These are phyloP conservation scores for Sphaceloma murrayae DNA, from an alignment of 2,329 filamentous ascomycete genomes.

Conservation along the genomic window DNA sequence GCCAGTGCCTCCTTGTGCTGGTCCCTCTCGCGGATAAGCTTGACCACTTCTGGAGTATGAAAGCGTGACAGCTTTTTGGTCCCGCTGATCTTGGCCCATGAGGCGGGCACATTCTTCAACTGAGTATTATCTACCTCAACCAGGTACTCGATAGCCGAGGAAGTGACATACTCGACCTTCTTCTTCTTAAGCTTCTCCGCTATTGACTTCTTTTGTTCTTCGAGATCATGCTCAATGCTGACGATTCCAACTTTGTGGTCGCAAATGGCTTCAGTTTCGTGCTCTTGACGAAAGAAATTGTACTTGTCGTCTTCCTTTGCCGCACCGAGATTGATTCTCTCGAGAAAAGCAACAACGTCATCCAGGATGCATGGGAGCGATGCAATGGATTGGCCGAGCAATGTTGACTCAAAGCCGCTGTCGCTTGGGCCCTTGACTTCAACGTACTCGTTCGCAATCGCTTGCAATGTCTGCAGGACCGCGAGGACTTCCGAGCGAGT, in stretches of 20 bases:
- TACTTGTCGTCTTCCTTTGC: slow-evolving; percentile 88
- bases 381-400: slow-evolving; percentile 62
- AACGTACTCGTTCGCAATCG: slow-evolving; percentile 66
- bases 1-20: slow-evolving; percentile 90
- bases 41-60: slow-evolving; percentile 83
- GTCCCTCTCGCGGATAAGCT: slow-evolving; percentile 75
- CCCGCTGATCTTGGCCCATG: slow-evolving; percentile 88
- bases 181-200: slow-evolving; percentile 62
- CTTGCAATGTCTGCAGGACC: slow-evolving; percentile 76
- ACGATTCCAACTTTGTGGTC: slow-evolving; percentile 88
- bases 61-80: slow-evolving; percentile 90
- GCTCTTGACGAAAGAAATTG: slow-evolving; percentile 75
- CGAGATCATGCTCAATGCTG: slow-evolving; percentile 81
- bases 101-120: slow-evolving; percentile 80
- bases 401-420: slow-evolving; percentile 60
- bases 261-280: slow-evolving; percentile 81
- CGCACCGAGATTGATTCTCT: slow-evolving; percentile 75
- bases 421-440: slow-evolving; percentile 55
- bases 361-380: slow-evolving; percentile 67
- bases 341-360: slow-evolving; percentile 63
- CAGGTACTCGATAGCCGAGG: slow-evolving; percentile 85
- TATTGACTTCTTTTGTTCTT: slow-evolving; percentile 62
- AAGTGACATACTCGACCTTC: slow-evolving; percentile 68
- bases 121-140: slow-evolving; percentile 81
- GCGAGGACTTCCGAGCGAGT: slow-evolving; percentile 77